Evolutionary conservation across 139 green algal species (phyloP), one percentile per base, ranked within the genome.

Genomic region (Mesostigma viride): DNA sequence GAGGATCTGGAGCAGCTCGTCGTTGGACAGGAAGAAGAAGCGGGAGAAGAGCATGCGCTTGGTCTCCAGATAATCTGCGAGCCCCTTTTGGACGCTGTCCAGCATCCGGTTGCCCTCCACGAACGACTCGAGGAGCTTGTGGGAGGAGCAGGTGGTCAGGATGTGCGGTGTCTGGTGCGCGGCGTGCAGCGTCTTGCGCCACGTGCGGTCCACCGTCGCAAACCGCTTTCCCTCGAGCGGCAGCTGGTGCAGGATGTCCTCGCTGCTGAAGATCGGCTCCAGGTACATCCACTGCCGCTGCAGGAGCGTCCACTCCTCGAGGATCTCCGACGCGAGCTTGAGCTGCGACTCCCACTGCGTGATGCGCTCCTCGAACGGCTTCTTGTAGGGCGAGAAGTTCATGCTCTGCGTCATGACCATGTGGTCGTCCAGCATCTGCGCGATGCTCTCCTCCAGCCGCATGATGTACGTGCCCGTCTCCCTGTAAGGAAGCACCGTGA

Each of bases 251-350:
- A 85, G 82, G 71, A 94, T 94, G 75, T 92, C 87, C 31, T 84
- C 73, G 46, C 47, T 79, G 69, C 73, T 81, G 69, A 94, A 94
- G 58, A 94, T 91, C 36, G 87, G 87, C 79, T 92, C 83, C 57
- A 94, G 77, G 70, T 92, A 92, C 86, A 90, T 90, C 85, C 85
- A 93, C 40, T 14, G 71, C 59, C 82, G 73, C 79, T 92, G 86
- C 47, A 90, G 71, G 44, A 71, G 46, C 1, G 90, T 67, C 85
- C 85, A 91, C 70, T 89, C 81, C 24, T 91, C 84, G 62, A 91
- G 62, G 53, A 90, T 84, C 56, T 91, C 84, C 47, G 76, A 79
- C 58, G 87, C 82, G 72, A 91, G 71, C 22, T 51, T 80, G 22
- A 92, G 80, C 76, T 83, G 71, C 47, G 65, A 31, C 65, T 92